Evolutionary conservation across 805 yeast genomes (phyloP), one percentile per base, ranked within the genome.

Genomic region (Jamesozyma rosinii): DNA sequence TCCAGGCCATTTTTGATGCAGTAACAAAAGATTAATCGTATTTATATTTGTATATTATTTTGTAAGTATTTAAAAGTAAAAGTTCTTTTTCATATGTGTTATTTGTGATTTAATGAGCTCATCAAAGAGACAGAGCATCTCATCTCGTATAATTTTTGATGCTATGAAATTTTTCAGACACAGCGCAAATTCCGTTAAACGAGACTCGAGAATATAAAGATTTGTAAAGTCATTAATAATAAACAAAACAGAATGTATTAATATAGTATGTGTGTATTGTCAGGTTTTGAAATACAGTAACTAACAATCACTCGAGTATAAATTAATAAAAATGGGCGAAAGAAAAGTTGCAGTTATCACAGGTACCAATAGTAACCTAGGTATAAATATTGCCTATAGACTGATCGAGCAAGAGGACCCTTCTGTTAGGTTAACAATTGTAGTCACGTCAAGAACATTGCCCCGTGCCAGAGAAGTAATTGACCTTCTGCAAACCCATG

Each of bases 361-460:
- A 11, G 74, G 74, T 31, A 68, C 74, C 1, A 69, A 36, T 41
- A 74, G 83, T 55, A 88, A 85, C 57, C 73, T 92, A 27, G 98
- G 98, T 5, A 67, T 84, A 48, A 84, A 86, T 53, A 83, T 88
- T 20, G 95, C 94, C 9, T 78, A 82, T 58, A 70, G 97, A 40
- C 67, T 92, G 24, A 69, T 92, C 5, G 81, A 79, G 43, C 72
- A 74, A 35, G 60, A 76, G 3, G 79, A 82, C 5, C 59, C 67
- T 1, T 69, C 70, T 17, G 67, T 68, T 8, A 69, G 82, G 45
- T 55, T 92, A 38, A 88, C 96, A 1, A 67, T 92, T 9, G 78
- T 92, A 10, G 88, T 90, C 10, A 89, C 97, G 0, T 84, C 96
- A 4, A 71, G 99, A 51, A 85, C 95, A 0, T 69, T 90, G 38